Evolutionary conservation across 495 filamentous ascomycete species (phyloP).

Genomic region (Letharia columbiana): DNA sequence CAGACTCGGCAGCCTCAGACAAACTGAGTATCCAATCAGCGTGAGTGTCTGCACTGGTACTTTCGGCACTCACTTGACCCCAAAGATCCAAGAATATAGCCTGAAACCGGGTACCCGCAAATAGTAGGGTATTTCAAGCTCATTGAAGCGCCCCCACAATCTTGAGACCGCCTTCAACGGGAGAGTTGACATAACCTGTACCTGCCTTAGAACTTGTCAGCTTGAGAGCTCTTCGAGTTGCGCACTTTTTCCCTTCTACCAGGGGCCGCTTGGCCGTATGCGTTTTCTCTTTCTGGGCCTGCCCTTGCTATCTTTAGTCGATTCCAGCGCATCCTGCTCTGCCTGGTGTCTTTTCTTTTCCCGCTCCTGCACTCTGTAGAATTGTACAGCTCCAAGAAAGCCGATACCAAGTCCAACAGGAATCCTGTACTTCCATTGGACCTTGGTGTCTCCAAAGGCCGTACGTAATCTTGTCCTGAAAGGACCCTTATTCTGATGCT

Average conservation of each 20-base stretch:
- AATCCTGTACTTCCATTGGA: conserved; percentile 87
- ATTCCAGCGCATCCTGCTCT: conserved; percentile 41
- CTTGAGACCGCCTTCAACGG: conserved; percentile 90
- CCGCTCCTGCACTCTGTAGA: conserved; percentile 63
- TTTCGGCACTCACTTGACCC: conserved; percentile 59
- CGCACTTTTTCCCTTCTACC: conserved; percentile 41
- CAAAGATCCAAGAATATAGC: conserved; percentile 85
- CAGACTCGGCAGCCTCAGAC: conserved; percentile 74
- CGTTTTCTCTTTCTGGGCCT: conserved; percentile 57
- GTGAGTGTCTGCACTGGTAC: not conserved
- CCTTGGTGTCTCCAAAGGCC: conserved; percentile 62
- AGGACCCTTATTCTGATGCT: conserved; percentile 43
- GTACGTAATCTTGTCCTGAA: conserved; percentile 55
- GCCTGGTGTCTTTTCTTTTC: conserved; percentile 41
- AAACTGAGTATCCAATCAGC: conserved; percentile 41
- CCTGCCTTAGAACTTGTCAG: conserved; percentile 52
- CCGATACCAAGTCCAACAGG: conserved; percentile 82
- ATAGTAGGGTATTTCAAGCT: conserved; percentile 81
- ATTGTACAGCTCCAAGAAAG: conserved; percentile 74
- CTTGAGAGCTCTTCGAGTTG: conserved; percentile 9
- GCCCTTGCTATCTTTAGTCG: conserved; percentile 25
- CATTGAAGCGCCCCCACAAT: conserved; percentile 93
- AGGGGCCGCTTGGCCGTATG: conserved; percentile 79
- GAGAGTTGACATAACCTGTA: conserved; percentile 92
- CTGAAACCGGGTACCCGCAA: conserved; percentile 91